phyloP scores from a whole-genome alignment of 805 yeast species.

The Schwanniomyces pseudopolymorphus region DNA sequence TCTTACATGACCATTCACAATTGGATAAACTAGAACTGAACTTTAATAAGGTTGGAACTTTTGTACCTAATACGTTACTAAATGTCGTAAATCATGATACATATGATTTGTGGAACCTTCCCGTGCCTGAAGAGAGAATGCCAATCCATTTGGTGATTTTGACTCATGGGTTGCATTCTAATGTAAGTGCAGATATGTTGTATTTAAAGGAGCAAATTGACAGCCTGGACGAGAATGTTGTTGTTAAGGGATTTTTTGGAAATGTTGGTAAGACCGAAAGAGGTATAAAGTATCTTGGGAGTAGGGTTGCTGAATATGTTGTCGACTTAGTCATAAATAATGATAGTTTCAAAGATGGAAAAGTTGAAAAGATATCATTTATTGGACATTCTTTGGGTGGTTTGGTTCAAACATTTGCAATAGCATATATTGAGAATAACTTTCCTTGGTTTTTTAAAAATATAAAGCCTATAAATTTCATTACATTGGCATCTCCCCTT shows the following conservation, averaged over 20 bases:
- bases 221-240: constrained; percentile 55
- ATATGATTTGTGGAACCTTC: constrained; percentile 71
- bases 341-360: constrained; percentile 32
- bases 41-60: constrained; percentile 28
- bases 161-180: constrained; percentile 93
- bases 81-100: constrained; percentile 59
- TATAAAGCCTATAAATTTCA: constrained; percentile 72
- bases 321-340: constrained; percentile 51
- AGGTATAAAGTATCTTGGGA: constrained; percentile 83
- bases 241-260: constrained; percentile 79
- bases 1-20: constrained; percentile 29
- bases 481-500: constrained; percentile 84
- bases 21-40: constrained; percentile 19
- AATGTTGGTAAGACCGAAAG: constrained; percentile 87
- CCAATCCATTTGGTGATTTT: constrained; percentile 83
- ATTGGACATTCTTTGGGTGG: constrained; percentile 96
- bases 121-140: constrained; percentile 42
- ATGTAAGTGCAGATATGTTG: constrained; percentile 85
- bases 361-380: constrained; percentile 70
- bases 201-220: constrained; percentile 82
- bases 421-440: constrained; percentile 70
- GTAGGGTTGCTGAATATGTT: constrained; percentile 73
- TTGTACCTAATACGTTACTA: constrained; percentile 28
- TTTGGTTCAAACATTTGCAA: constrained; percentile 83
- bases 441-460: constrained; percentile 69